Base-by-base conservation (phyloP, 2,329 filamentous ascomycete species). In the Colletotrichum theobromicola region DNA sequence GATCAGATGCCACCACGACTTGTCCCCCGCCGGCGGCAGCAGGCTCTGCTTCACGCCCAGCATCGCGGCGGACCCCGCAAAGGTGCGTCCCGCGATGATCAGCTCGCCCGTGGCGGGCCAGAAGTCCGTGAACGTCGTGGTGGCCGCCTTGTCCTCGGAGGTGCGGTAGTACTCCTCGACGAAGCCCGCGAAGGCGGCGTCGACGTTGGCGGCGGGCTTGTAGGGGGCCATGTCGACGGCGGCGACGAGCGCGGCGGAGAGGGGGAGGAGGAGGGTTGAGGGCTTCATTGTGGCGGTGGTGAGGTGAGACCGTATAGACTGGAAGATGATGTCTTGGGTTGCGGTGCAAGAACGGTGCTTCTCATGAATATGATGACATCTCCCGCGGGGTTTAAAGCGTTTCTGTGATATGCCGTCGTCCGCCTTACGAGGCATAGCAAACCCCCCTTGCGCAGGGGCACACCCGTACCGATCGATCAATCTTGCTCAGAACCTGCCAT, bases 1-100 rank as follows among this genome's bases (percentile, higher is more conserved):
- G 68, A 74, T 58, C n/a, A 74, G 42, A 21, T 74, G 55, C 68
- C 68, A 72, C 72, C 68, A 67, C 28, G 57, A 35, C 62, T 63
- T 74, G 12, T 74, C 15, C 3, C 68, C 68, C 10, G 4, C 28
- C 12, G 32, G 68, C 55, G 72, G 72, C 10, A 74, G 68, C 21
- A 74, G 62, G 21, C 37, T 46, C 42, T 74, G 68, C 37, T 74
- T 74, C 4, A 74, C 63, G 18, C 42, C 68, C 35, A 74, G 57
- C 26, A 74, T 67, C 16, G 62, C 34, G 7, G 26, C 34, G 21
- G 32, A 24, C 12, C 72, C 72, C 32, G 55, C 5, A 6, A 74
- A 72, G 13, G 42, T 16, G 53, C 34, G 21, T 7, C 32, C 57
- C 5, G 63, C 57, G 62, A 72, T 24, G 42, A 74, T 13, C 61